These are phyloP conservation scores for Vicia faba DNA, from an alignment of 306 rosid species.

Conservation along the genomic window DNA sequence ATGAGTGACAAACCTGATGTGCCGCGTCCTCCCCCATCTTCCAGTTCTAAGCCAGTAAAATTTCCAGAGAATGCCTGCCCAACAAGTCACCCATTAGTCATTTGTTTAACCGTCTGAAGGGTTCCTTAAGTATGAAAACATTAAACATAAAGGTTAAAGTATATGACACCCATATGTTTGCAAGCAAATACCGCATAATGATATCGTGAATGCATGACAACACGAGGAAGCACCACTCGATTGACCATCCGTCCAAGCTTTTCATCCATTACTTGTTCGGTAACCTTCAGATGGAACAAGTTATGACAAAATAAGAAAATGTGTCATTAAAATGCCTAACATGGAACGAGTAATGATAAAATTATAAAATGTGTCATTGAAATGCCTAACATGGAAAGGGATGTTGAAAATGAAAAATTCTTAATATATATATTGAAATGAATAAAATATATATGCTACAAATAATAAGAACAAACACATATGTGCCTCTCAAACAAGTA, in stretches of 20 bases:
- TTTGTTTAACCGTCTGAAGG: constrained; percentile 24
- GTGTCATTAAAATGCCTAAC: constrained; percentile 1
- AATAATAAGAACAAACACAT: constrained; percentile 1
- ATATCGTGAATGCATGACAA: constrained; percentile 91
- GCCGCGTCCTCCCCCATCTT: constrained; percentile 99
- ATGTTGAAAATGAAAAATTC: neutral
- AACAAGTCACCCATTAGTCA: constrained; percentile 34
- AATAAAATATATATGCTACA: constrained; percentile 2
- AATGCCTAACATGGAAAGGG: constrained; percentile 26
- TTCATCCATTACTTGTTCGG: constrained; percentile 89
- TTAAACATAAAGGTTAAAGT: constrained; percentile 5
- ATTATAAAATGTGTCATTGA: constrained; percentile 18
- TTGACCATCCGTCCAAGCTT: constrained; percentile 87
- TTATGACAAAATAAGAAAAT: constrained; percentile 24
- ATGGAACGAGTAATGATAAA: constrained; percentile 23
- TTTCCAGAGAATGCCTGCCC: constrained; percentile 86
- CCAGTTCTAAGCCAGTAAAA: constrained; percentile 95
- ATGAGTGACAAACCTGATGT: constrained; percentile 72
- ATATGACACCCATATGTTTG: constrained; percentile 14
- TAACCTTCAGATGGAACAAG: constrained; percentile 61
- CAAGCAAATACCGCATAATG: constrained; percentile 75
- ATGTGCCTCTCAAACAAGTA: neutral
- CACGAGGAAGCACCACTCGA: constrained; percentile 97
- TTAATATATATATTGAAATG: constrained; percentile 13
- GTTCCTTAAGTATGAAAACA: constrained; percentile 16